Evolutionary conservation across 2,329 filamentous ascomycete genomes (phyloP).

Genomic region (Venturia asperata): DNA sequence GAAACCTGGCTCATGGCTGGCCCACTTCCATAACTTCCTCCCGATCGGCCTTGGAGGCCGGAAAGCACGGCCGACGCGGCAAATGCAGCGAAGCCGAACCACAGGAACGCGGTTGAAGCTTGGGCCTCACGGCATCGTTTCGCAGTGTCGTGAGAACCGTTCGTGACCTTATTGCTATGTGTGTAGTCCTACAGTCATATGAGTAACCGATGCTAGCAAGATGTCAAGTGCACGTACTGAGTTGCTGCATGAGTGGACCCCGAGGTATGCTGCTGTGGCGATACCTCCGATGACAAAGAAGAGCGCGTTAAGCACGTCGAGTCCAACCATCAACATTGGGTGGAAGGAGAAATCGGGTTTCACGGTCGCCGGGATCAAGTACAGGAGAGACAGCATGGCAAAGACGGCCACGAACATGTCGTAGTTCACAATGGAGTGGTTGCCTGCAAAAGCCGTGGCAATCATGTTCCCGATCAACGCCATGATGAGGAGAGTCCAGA

Average conservation of each 20-base stretch:
- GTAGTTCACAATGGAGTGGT: conserved; percentile 51
- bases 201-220: conserved; percentile 1
- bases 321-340: conserved; percentile 46
- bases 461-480: conserved; percentile 58
- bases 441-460: conserved; percentile 41
- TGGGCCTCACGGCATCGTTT: conserved; percentile 70
- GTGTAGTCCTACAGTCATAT: conserved; percentile 35
- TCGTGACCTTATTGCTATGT: conserved; percentile 52
- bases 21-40: conserved; percentile 37
- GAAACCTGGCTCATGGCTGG: conserved; percentile 51
- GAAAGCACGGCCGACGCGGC: conserved; percentile 49
- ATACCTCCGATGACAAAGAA: conserved; percentile 66
- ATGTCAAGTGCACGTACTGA: conserved; percentile 37
- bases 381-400: conserved; percentile 58
- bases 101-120: conserved; percentile 67
- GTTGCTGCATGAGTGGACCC: conserved; percentile 61
- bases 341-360: conserved; percentile 45
- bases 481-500: conserved; percentile 55
- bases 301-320: conserved; percentile 55
- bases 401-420: conserved; percentile 64
- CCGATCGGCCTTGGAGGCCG: conserved; percentile 46
- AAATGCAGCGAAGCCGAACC: conserved; percentile 65
- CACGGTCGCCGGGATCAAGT: conserved; percentile 52
- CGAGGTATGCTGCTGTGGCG: conserved; percentile 62
- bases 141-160: conserved; percentile 50